Conservation (phyloP, 75 land plant genomes). For the Cunninghamia lanceolata region DNA sequence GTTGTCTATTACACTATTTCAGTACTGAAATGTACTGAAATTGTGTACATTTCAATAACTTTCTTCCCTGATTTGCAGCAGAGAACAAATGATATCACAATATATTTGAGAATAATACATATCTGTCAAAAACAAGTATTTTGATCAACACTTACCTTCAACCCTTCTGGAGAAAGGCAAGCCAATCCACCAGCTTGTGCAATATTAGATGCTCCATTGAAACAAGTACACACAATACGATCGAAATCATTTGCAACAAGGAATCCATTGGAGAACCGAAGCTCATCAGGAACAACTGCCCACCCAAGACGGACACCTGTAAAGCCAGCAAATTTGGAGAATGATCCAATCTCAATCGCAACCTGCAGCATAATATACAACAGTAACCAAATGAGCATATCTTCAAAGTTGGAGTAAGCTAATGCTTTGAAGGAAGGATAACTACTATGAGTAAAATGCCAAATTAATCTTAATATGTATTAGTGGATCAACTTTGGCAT, state of each 20-base stretch:
- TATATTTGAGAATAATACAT: background rate
- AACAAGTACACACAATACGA: slow-evolving; percentile 84
- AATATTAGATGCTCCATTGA: slow-evolving; percentile 92
- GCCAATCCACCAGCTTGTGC: slow-evolving; percentile 94
- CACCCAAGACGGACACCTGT: slow-evolving; percentile 96
- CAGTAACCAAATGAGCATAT: background rate
- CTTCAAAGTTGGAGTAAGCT: no score
- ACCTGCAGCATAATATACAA: slow-evolving; percentile 41
- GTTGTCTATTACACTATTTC: background rate
- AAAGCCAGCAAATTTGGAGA: slow-evolving; percentile 95
- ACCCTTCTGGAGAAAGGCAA: slow-evolving; percentile 83
- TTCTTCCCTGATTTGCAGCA: background rate
- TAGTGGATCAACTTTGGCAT: no score
- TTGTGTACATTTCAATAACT: background rate
- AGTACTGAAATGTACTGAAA: background rate
- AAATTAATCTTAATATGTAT: no score
- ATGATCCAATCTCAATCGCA: slow-evolving; percentile 85
- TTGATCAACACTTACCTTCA: slow-evolving; percentile 51
- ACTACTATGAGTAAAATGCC: no score
- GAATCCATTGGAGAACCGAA: slow-evolving; percentile 82
- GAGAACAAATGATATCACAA: background rate
- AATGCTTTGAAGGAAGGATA: no score
- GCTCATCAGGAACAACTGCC: slow-evolving; percentile 85
- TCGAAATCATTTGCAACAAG: slow-evolving; percentile 88
- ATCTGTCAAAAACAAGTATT: background rate